Percentiles rank a stretch among this genome's conserved stretches.
phyloP scores from a whole-genome alignment of 2,329 filamentous ascomycete species.

The Verticillium isaacii region DNA sequence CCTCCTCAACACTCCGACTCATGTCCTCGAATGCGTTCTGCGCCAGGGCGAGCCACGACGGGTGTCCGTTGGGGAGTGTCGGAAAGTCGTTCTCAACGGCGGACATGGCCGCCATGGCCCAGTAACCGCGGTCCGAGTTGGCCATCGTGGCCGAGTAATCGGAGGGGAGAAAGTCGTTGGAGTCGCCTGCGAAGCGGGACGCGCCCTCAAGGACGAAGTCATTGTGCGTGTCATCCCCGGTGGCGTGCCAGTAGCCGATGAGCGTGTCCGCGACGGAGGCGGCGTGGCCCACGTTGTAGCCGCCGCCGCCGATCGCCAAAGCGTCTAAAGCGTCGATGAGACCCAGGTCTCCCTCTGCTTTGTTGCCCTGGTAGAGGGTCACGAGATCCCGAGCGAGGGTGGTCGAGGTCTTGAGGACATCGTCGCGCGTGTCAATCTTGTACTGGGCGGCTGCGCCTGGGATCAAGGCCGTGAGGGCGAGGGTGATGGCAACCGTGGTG shows the following conservation, averaged over 20 bases:
- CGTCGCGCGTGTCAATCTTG: slow-evolving; percentile 7
- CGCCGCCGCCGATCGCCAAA: slow-evolving; percentile 12
- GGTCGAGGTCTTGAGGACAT: slow-evolving; percentile 13
- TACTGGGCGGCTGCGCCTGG: background rate
- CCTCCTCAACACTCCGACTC: slow-evolving; percentile 43
- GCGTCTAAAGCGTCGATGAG: slow-evolving; percentile 17
- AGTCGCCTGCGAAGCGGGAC: slow-evolving; percentile 39
- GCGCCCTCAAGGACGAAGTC: slow-evolving; percentile 37
- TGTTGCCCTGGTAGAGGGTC: slow-evolving; percentile 22
- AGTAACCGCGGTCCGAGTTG: slow-evolving; percentile 59
- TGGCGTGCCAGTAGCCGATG: slow-evolving; percentile 35
- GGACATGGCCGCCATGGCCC: slow-evolving; percentile 51
- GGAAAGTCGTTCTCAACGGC: slow-evolving; percentile 52
- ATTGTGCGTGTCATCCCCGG: slow-evolving; percentile 47
- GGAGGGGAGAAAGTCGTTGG: slow-evolving; percentile 43
- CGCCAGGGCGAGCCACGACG: slow-evolving; percentile 49
- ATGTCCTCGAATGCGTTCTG: slow-evolving; percentile 53
- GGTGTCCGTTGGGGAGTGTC: slow-evolving; percentile 31
- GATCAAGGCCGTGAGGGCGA: too few species aligned
- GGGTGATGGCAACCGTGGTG: too few species aligned
- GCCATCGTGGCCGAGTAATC: slow-evolving; percentile 40
- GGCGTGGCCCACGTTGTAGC: slow-evolving; percentile 30
- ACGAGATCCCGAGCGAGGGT: slow-evolving; percentile 13
- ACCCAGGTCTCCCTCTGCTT: slow-evolving; percentile 21
- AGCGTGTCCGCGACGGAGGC: slow-evolving; percentile 25